These are phyloP conservation scores for Aspergillus chevalieri DNA, from an alignment of 2,329 filamentous ascomycete species.

Conservation along the genomic window DNA sequence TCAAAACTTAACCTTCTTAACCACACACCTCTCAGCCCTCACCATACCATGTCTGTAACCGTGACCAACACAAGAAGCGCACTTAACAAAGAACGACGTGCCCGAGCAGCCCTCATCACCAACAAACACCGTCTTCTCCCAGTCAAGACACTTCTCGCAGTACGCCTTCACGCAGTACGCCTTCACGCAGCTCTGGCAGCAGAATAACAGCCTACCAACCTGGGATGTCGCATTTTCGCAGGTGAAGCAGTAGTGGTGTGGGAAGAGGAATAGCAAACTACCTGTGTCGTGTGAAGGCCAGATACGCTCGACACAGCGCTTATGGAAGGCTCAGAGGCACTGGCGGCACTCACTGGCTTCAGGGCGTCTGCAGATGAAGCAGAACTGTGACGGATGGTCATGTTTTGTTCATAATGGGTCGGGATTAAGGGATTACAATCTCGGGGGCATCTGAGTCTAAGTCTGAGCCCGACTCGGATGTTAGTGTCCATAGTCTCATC, in stretches of 20 bases:
- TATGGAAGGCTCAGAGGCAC: constrained; percentile 53
- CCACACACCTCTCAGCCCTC: background rate
- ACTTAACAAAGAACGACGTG: background rate
- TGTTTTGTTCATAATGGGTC: background rate
- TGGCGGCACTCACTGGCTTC: constrained; percentile 14
- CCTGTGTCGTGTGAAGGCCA: background rate
- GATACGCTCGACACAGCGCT: constrained; percentile 39
- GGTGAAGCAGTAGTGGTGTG: constrained; percentile 51
- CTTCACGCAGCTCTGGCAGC: constrained; percentile 51
- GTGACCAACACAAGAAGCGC: background rate
- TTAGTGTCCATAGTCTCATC: constrained; percentile 50
- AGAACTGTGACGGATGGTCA: constrained; percentile 8
- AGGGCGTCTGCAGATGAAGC: constrained; percentile 9
- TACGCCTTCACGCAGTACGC: constrained; percentile 52
- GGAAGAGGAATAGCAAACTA: constrained; percentile 40
- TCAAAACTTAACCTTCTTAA: background rate
- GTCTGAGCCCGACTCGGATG: background rate
- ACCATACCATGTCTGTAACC: background rate
- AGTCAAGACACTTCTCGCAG: constrained; percentile 56
- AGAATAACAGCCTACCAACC: constrained; percentile 39
- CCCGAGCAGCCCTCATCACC: constrained; percentile 21
- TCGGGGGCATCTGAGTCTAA: constrained; percentile 35
- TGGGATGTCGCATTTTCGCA: constrained; percentile 48
- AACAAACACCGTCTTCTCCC: constrained; percentile 44
- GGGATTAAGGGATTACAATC: constrained; percentile 21